Evolutionary conservation across 306 rosid species (phyloP), one percentile per base, ranked within the genome.

Genomic region (Rosa multiflora): DNA sequence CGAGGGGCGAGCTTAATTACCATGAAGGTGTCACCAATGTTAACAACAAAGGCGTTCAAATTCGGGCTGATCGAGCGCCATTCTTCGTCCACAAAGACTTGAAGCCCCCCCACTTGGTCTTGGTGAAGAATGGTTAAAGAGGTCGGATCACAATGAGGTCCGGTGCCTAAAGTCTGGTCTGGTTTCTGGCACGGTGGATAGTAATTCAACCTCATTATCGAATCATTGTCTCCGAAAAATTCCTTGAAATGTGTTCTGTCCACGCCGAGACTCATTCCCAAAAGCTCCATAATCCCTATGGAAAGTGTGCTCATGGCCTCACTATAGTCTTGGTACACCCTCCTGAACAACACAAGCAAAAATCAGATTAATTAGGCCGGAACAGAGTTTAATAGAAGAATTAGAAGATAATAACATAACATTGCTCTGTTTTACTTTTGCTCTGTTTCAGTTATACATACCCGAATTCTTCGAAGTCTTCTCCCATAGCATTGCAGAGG

Each of bases 11-110:
- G 15, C 23, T 48, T 18, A 42, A 70, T 32, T 84, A 91, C 99
- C 99, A 90, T 95, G 94, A 95, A 95, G 58, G 98, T 95, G 86
- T 95, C 99, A 21, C 99, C 99, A n/a, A 94, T 92, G 79, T 94
- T 94, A 78, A 94, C 92, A 59, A 94, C 98, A 82, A 94, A 92
- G 62, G 98, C 92, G 76, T 95, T 85, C 82, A 81, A 89, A 66
- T 95, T 93, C 9, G 99, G 98, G 78, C 42, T 73, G 48, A 95
- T 87, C 76, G 91, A 85, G 40, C 85, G 91, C 99, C 99, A 95
- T 83, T 91, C 76, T 4, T 89, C 83, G 77, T 95, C 99, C 3
- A 93, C 97, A 76, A 86, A 89, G 40, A 95, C 99, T 85, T 95
- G 94, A 8, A 95, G 81, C 21, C 99, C 99, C 48, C 92, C 94